Percentiles rank a stretch among this genome's conserved stretches.
Evolutionary conservation across 2,329 filamentous ascomycete genomes (phyloP).

Genomic region (Cadophora malorum): DNA sequence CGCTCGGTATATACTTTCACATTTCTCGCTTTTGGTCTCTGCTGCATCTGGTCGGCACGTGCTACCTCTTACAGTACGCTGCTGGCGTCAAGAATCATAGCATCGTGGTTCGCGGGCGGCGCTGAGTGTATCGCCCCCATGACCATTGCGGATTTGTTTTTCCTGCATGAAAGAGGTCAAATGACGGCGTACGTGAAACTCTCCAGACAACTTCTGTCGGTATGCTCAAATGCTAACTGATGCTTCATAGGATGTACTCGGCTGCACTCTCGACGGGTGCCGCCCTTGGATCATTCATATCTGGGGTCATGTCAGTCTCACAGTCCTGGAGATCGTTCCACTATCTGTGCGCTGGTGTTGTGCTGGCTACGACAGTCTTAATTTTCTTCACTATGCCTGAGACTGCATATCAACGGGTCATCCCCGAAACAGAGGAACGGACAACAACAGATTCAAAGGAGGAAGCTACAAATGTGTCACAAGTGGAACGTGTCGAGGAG

Average conservation of each 20-base stretch:
- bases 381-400: constrained; percentile 62
- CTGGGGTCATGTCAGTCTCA: constrained; percentile 53
- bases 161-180: constrained; percentile 63
- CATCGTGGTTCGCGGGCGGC: constrained; percentile 45
- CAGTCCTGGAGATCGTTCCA: constrained; percentile 59
- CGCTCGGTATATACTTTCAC: constrained; percentile 34
- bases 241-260: constrained; percentile 30
- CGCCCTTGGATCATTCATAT: constrained; percentile 57
- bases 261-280: constrained; percentile 51
- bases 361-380: constrained; percentile 55
- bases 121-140: constrained; percentile 63
- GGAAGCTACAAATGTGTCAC: background rate
- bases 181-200: constrained; percentile 45
- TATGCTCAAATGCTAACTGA: background rate
- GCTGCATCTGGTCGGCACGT: constrained; percentile 25
- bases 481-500: background rate
- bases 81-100: constrained; percentile 32
- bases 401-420: constrained; percentile 53
- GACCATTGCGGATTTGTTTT: constrained; percentile 66
- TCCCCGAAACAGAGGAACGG: background rate
- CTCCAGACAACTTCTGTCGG: too few species aligned
- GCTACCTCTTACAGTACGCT: background rate
- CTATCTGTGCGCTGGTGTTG: constrained; percentile 56
- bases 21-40: constrained; percentile 31
- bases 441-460: constrained; percentile 6